These are phyloP conservation scores for Boletus reticulatus DNA, from an alignment of 768 basidiomycete species.

Conservation along the genomic window DNA sequence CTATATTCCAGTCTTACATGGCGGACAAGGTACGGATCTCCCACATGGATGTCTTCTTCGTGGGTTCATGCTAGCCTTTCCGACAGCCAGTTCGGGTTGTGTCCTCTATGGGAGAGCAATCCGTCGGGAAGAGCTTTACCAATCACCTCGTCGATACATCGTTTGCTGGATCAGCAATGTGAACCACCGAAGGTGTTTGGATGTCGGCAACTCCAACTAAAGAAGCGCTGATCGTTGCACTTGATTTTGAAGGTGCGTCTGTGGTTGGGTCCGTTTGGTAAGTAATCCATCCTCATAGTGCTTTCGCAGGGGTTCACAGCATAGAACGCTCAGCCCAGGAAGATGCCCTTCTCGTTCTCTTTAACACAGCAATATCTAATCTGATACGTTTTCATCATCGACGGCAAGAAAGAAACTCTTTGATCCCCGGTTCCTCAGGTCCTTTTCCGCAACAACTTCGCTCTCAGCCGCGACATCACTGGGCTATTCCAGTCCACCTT, in stretches of 20 bases:
- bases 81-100: constrained; percentile 58
- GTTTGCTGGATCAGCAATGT: constrained; percentile 63
- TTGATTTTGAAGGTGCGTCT: constrained; percentile 59
- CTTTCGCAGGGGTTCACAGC: constrained; percentile 52
- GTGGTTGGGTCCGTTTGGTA: background rate
- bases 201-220: constrained; percentile 63
- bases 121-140: constrained; percentile 58
- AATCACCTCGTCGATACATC: constrained; percentile 66
- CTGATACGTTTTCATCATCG: constrained; percentile 36
- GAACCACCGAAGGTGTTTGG: constrained; percentile 65
- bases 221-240: constrained; percentile 52
- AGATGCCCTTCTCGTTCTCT: constrained; percentile 60
- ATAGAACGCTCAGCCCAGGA: constrained; percentile 64
- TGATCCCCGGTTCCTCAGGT: constrained; percentile 37
- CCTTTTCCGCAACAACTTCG: constrained; percentile 65
- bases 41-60: background rate
- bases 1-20: constrained; percentile 61
- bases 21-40: constrained; percentile 43
- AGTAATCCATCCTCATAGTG: background rate
- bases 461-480: constrained; percentile 58
- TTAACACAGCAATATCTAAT: constrained; percentile 68
- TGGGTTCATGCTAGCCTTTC: background rate
- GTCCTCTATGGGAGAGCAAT: constrained; percentile 69
- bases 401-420: background rate
- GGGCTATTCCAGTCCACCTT: constrained; percentile 59